Base-by-base conservation (phyloP, 139 green algal genomes). In the Chlorella sp. region DNA sequence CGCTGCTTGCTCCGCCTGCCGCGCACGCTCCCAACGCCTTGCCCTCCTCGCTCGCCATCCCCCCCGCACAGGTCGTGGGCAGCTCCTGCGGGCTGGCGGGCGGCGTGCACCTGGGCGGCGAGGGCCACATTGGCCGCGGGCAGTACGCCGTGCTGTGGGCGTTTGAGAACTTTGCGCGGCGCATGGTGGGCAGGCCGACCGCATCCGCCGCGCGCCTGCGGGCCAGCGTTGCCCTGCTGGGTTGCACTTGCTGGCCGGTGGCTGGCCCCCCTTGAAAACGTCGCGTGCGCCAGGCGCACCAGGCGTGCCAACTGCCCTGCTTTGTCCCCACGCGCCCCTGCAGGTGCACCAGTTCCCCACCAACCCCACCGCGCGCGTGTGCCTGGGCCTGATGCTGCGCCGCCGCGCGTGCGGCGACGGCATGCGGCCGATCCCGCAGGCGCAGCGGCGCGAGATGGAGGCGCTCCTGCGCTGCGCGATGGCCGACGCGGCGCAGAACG, bases 301-400 rank as follows among this genome's bases (percentile, higher is more conserved):
- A n/a, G n/a, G n/a, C n/a, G n/a, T n/a, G n/a, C n/a, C n/a, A n/a
- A n/a, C n/a, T n/a, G n/a, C n/a, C n/a, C n/a, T n/a, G n/a, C n/a
- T n/a, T n/a, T n/a, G n/a, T n/a, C n/a, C n/a, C n/a, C n/a, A n/a
- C n/a, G n/a, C n/a, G n/a, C n/a, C n/a, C n/a, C n/a, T n/a, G n/a
- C n/a, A n/a, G n/a, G n/a, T 86, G 58, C 81, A 86, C 65, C 77
- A 81, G 56, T 85, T 81, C 60, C 81, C 81, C 63, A 84, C 73
- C 48, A 70, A 81, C 67, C 74, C 80, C 19, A 79, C 81, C 15
- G 73, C 84, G 5, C 62, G 33, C 6, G 86, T 90, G 23, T 77
- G 79, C n/a, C 64, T 90, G 12, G 80, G 77, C 33, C 83, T 90
- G 21, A 84, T 87, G 61, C 74, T 90, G 73, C 74, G 86, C 40